Base-by-base conservation (phyloP, 345 rosid genomes). In the Cardamine chenopodiifolia region DNA sequence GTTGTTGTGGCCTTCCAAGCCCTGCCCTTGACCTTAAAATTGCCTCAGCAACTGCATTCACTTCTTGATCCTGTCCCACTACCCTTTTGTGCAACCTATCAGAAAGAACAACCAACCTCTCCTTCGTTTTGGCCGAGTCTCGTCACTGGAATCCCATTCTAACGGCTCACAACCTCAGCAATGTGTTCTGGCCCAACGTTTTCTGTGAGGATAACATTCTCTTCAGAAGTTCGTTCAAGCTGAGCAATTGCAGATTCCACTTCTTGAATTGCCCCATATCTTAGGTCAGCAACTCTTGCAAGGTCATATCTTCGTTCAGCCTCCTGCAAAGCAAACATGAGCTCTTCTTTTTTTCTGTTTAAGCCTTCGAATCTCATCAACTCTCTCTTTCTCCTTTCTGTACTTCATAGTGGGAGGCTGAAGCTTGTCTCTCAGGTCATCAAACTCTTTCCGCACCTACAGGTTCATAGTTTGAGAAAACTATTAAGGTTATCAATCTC, bases 101-200 rank as follows among this genome's bases (percentile, higher is more conserved):
- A 29, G 75, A 85, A 37, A 94, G 89, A 48, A 96, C 97, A 55
- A 90, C 83, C 55, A 94, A 37, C 81, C 93, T 85, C 48, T 85
- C 93, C 67, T 90, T 94, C 98, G 29, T 90, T 83, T 82, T 88
- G 95, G 25, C 97, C 95, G 0, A 94, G 97, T 73, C 98, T 87
- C 9, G 92, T 90, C 5, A 94, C 90, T 15, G 98, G 82, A 32
- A 94, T 86, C 39, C 98, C 97, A n/a, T 96, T 94, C 97, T 96
- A 94, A 2, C 96, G 86, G 75, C 96, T 86, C 58, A 91, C 98
- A 14, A 91, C 98, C 66, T 94, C 98, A 0, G 95, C 95, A 54
- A 94, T 94, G 2, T 91, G 97, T 1, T 94, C 98, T 0, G 97
- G 95, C 12, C 89, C 92, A 39, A 94, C 98, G 1, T 88, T 85